These are phyloP conservation scores for Neocatenulostroma microsporum DNA, from an alignment of 2,329 filamentous ascomycete species.

Conservation along the genomic window DNA sequence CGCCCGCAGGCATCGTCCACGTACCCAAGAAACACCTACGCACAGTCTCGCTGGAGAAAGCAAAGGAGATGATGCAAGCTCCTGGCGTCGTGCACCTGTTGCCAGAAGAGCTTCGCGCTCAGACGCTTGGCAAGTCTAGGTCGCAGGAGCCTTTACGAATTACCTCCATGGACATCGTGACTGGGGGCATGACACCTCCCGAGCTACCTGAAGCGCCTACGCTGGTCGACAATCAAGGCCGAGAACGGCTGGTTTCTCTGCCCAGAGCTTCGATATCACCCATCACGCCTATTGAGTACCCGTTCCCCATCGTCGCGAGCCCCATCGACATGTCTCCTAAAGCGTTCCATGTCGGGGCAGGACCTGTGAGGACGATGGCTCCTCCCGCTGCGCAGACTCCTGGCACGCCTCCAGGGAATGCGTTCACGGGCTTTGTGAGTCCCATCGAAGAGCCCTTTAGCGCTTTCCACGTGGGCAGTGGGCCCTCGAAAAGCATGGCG, in stretches of 20 bases:
- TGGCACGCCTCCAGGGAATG: too few relatives aligned
- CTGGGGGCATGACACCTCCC: background rate
- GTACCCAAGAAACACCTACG: slow-evolving; percentile 12
- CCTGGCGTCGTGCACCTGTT: slow-evolving; percentile 23
- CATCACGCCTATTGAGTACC: background rate
- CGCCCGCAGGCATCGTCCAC: slow-evolving; percentile 6
- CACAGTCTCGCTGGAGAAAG: slow-evolving; percentile 23
- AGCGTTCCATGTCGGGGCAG: slow-evolving; percentile 10
- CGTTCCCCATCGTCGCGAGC: background rate
- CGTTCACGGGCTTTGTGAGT: background rate
- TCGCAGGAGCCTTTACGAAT: slow-evolving; percentile 16
- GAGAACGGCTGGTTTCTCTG: slow-evolving; percentile 8
- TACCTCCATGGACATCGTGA: slow-evolving; percentile 12
- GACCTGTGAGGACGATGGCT: slow-evolving; percentile 8
- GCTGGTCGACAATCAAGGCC: slow-evolving; percentile 15
- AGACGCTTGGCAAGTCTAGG: slow-evolving; percentile 10
- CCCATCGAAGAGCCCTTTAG: background rate
- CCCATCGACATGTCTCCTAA: background rate
- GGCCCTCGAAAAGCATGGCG: slow-evolving; percentile 8
- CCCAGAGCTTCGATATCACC: slow-evolving; percentile 1
- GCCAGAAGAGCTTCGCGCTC: slow-evolving; percentile 27
- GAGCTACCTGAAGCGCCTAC: slow-evolving; percentile 5
- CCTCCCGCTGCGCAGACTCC: slow-evolving; percentile 7
- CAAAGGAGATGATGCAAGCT: slow-evolving; percentile 18
- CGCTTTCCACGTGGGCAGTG: slow-evolving; percentile 10